Percentiles rank a stretch among this genome's conserved stretches.
Evolutionary conservation across 352 stramenopile species (phyloP).

Genomic region (Globisporangium echinulatum): DNA sequence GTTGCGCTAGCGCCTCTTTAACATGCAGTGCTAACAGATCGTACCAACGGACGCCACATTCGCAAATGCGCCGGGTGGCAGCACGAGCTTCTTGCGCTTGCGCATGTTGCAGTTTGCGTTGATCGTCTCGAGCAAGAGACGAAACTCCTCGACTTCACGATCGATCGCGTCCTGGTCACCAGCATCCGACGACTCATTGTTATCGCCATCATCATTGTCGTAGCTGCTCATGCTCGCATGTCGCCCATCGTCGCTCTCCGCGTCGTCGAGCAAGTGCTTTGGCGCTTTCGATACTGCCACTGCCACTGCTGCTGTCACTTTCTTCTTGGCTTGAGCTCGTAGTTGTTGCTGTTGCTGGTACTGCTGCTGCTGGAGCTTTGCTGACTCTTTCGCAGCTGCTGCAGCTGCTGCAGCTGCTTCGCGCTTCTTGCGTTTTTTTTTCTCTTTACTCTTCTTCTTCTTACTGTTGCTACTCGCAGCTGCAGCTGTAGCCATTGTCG

Average conservation of each 20-base stretch:
- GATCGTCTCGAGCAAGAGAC: slow-evolving; percentile 64
- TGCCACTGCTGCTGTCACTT: not conserved
- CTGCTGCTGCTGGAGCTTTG: slow-evolving; percentile 13
- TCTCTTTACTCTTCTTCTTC: slow-evolving; percentile 77
- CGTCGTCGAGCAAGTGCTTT: slow-evolving; percentile 5
- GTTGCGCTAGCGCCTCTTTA: no score
- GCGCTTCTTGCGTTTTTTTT: slow-evolving; percentile 61
- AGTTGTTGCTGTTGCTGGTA: slow-evolving; percentile 3
- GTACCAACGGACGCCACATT: slow-evolving; percentile 13
- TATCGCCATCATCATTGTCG: not conserved
- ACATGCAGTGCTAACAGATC: slow-evolving; percentile 11
- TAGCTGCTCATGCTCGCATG: not conserved
- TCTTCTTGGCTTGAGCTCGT: slow-evolving; percentile 10
- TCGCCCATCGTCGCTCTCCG: slow-evolving; percentile 4
- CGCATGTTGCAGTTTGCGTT: slow-evolving; percentile 43
- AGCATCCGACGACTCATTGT: slow-evolving; percentile 16
- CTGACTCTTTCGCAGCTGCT: slow-evolving; percentile 13
- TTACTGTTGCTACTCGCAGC: slow-evolving; percentile 43
- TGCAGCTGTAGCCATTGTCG: slow-evolving; percentile 3
- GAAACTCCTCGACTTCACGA: slow-evolving; percentile 73
- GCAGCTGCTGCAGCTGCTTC: slow-evolving; percentile 14
- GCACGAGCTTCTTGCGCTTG: slow-evolving; percentile 64
- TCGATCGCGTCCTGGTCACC: slow-evolving; percentile 53
- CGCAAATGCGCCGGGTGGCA: slow-evolving; percentile 55
- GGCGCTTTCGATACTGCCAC: slow-evolving; percentile 1